Conservation (phyloP, 148 eudicot genomes). For the Diospyros kaki region DNA sequence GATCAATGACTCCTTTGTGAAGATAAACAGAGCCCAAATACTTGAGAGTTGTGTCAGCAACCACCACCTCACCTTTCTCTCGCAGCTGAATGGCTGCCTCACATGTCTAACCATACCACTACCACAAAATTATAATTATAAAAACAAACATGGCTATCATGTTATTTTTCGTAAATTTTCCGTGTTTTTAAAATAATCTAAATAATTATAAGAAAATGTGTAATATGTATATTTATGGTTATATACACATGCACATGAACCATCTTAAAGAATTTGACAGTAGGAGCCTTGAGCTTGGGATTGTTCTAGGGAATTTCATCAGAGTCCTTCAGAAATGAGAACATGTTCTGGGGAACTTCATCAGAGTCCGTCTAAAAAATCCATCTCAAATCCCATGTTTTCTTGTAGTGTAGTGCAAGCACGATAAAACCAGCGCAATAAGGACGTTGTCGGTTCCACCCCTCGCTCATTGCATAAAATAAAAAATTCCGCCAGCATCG, state of each 20-base stretch:
- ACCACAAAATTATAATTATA: too few species aligned
- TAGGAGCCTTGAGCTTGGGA: constrained; percentile 68
- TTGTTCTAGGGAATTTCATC: constrained; percentile 52
- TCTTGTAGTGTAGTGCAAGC: too few species aligned
- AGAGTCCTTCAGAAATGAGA: too few species aligned
- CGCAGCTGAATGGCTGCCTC: constrained; percentile 57
- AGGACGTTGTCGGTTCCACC: too few species aligned
- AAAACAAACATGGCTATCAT: background rate
- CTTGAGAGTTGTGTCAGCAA: constrained; percentile 45
- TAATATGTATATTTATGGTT: too few species aligned
- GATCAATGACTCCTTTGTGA: constrained; percentile 44
- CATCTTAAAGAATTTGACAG: constrained; percentile 63
- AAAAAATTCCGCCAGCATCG: too few species aligned
- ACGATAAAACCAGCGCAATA: too few species aligned
- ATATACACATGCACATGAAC: too few species aligned
- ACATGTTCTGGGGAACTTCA: too few species aligned
- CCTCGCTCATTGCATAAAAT: too few species aligned
- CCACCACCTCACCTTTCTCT: constrained; percentile 49
- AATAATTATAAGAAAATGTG: too few species aligned
- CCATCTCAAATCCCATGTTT: constrained; percentile 31
- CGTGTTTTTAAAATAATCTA: background rate
- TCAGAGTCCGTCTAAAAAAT: constrained; percentile 52
- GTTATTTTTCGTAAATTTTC: background rate
- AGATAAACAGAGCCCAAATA: constrained; percentile 54
- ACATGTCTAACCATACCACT: constrained; percentile 31